A percentile compares a stretch with the other conserved stretches of the same genome.
These are phyloP conservation scores for Collybia sordida DNA, from an alignment of 768 basidiomycete species.

Conservation along the genomic window DNA sequence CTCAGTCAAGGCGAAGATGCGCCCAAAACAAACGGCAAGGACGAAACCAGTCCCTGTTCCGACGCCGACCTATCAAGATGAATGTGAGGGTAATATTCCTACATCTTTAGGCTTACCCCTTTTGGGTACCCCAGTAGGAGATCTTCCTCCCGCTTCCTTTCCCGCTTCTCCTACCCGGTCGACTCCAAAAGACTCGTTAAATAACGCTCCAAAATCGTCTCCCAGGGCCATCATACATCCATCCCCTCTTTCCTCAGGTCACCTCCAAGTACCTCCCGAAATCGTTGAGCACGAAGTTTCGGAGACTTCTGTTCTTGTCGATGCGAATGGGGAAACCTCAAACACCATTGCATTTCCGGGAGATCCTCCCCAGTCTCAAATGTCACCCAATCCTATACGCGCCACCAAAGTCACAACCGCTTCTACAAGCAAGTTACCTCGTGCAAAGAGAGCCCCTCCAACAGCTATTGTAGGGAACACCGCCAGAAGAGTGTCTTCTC, in stretches of 20 bases:
- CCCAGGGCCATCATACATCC: too few relatives aligned
- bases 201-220: too few relatives aligned
- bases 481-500: conserved; percentile 34
- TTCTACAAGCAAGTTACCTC: conserved; percentile 11
- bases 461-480: conserved; percentile 24
- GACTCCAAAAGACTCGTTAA: too few relatives aligned
- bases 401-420: background rate
- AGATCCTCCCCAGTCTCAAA: too few relatives aligned
- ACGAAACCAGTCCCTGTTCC: conserved; percentile 27
- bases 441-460: conserved; percentile 23
- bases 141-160: background rate
- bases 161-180: background rate
- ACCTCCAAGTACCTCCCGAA: too few relatives aligned
- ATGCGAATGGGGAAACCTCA: too few relatives aligned
- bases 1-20: conserved; percentile 37
- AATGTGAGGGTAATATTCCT: background rate
- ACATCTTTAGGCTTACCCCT: background rate
- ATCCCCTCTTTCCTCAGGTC: too few relatives aligned
- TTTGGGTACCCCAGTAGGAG: background rate
- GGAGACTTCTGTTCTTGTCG: too few relatives aligned
- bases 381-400: background rate
- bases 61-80: conserved; percentile 8
- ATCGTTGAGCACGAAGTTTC: too few relatives aligned
- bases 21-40: conserved; percentile 24
- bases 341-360: too few relatives aligned